Base-by-base conservation (phyloP, 805 yeast species). In the Candida argentea region DNA sequence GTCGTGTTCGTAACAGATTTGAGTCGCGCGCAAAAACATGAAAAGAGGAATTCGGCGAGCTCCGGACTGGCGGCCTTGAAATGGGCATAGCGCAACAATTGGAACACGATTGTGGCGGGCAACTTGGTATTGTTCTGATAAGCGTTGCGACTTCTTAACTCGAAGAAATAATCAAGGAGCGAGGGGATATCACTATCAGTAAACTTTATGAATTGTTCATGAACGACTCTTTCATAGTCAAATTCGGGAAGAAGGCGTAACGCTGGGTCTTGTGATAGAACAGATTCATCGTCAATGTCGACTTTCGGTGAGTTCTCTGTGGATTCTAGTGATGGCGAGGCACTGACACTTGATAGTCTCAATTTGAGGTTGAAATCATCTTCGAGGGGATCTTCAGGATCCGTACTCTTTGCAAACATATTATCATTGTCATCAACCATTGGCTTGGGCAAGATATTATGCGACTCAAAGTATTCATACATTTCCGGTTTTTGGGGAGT, bases 91-190 rank as follows among this genome's bases (percentile, higher is more conserved):
- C 89, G 55, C n/a, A 79, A 48, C 43, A 81, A 67, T 47, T 80
- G 89, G 40, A 66, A 81, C 0, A 78, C 52, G 5, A 79, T 63
- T 1, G 82, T 73, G 0, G 91, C 86, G 0, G 89, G 85, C 14
- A 73, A 55, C 18, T 66, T 59, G 4, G 77, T 53, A 25, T 64
- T 63, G 33, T 67, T 70, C 32, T 66, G 73, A 24, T 32, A 42
- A 5, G 48, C 31, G 2, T 43, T 25, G 22, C 57, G 47, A 14
- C 60, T 64, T 38, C 72, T 63, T 23, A 71, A 43, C 10, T 44
- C 40, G 33, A 70, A 67, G 13, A 69, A 54, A 35, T 60, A 70
- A 34, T 71, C 68, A 25, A 72, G 55, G 13, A 70, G 49, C 6
- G 50, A 43, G 2, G 73, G 64, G n/a, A 72, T 64, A 39, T 67